These are phyloP conservation scores for Silene noctiflora DNA, from an alignment of 179 eudicot species.

Conservation along the genomic window DNA sequence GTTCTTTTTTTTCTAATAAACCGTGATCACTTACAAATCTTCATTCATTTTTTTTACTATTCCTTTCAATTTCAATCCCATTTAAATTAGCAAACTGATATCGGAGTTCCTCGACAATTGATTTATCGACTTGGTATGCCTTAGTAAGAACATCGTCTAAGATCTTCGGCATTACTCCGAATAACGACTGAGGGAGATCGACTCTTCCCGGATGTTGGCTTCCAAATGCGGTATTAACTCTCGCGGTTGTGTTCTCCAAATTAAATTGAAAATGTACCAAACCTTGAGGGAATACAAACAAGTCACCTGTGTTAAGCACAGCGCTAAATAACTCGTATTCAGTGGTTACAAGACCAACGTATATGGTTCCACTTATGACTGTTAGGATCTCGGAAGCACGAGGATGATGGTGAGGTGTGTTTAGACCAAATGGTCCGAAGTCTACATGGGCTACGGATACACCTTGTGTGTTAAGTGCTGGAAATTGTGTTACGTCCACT, in stretches of 20 bases:
- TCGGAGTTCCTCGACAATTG: neutral
- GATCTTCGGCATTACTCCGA: neutral
- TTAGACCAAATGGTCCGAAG: conserved; percentile 27
- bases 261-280: conserved; percentile 29
- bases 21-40: neutral
- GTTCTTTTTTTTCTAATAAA: no score
- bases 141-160: conserved; percentile 15
- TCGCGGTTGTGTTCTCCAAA: conserved; percentile 10
- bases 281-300: conserved; percentile 30
- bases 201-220: conserved; percentile 15
- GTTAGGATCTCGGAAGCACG: conserved; percentile 25
- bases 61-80: neutral
- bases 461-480: conserved; percentile 32
- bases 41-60: no score
- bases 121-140: conserved; percentile 1
- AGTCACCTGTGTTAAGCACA: conserved; percentile 16
- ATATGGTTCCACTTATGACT: conserved; percentile 21
- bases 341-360: conserved; percentile 28
- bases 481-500: conserved; percentile 7
- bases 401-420: conserved; percentile 31
- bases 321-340: conserved; percentile 19
- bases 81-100: conserved; percentile 3
- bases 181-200: neutral
- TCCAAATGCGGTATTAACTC: conserved; percentile 19
- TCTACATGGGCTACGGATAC: conserved; percentile 29